Evolutionary conservation across 306 rosid genomes (phyloP).

Genomic region (Cucurbita pepo): DNA sequence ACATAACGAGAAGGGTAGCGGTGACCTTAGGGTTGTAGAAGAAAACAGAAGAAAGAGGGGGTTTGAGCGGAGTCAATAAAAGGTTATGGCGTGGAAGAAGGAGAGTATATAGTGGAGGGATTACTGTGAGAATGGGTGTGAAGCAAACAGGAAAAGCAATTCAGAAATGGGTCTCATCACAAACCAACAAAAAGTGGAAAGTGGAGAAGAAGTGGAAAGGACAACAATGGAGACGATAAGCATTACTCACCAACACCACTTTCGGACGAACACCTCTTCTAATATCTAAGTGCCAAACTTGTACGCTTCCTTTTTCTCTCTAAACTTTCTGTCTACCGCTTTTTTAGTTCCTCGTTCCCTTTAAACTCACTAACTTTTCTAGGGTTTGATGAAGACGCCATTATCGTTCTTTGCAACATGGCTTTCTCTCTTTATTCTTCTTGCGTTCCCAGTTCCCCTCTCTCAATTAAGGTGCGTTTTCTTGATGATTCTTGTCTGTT

Average conservation of each 20-base stretch:
- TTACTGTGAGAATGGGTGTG: neutral
- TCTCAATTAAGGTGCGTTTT: slow-evolving; percentile 39
- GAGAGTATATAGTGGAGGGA: neutral
- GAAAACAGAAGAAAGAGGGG: neutral
- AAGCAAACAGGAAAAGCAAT: neutral
- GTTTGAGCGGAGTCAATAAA: neutral
- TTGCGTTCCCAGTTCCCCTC: slow-evolving; percentile 30
- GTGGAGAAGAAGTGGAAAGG: neutral
- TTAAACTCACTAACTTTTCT: slow-evolving; percentile 4
- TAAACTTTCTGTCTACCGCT: neutral
- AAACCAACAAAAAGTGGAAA: neutral
- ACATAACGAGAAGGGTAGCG: too few species aligned
- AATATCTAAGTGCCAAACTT: neutral
- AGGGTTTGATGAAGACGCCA: slow-evolving; percentile 23
- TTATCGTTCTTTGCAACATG: slow-evolving; percentile 31
- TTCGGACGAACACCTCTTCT: too few species aligned
- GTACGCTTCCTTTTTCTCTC: slow-evolving; percentile 1
- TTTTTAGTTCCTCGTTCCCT: neutral
- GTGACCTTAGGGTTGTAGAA: neutral
- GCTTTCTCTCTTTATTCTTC: slow-evolving; percentile 32
- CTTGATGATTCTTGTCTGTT: neutral
- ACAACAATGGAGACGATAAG: neutral
- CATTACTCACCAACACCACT: neutral
- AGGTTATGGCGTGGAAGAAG: neutral
- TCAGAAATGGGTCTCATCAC: neutral